A percentile compares a stretch with the other conserved stretches of the same genome.
These are phyloP conservation scores for Trebouxia gelatinosa DNA, from an alignment of 163 green algal genomes.

Conservation along the genomic window DNA sequence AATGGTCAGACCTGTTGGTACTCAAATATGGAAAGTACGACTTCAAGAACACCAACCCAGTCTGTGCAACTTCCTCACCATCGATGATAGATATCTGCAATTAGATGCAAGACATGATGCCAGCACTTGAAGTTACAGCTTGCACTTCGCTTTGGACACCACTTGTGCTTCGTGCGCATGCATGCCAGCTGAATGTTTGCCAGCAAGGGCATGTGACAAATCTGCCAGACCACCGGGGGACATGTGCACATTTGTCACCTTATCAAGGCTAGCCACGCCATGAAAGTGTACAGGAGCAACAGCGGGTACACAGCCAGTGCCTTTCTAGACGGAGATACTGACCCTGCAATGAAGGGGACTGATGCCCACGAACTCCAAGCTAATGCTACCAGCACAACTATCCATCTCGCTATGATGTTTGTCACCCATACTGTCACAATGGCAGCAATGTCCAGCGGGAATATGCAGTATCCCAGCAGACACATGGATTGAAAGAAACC, in stretches of 20 bases:
- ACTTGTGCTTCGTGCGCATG: too few relatives aligned
- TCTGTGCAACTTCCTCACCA: too few relatives aligned
- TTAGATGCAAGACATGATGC: too few relatives aligned
- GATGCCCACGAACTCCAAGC: conserved; percentile 78
- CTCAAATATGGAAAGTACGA: too few relatives aligned
- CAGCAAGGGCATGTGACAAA: too few relatives aligned
- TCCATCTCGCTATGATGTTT: conserved; percentile 42
- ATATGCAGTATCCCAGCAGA: conserved; percentile 98
- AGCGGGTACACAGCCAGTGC: conserved; percentile 93
- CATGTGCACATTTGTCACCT: conserved; percentile 46
- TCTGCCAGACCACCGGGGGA: too few relatives aligned
- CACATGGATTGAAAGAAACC: conserved; percentile 92
- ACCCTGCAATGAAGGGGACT: conserved; percentile 89
- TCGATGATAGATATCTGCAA: too few relatives aligned
- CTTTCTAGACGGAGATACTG: conserved; percentile 68
- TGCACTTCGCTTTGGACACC: too few relatives aligned
- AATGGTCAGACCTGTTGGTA: too few relatives aligned
- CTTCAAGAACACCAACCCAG: too few relatives aligned
- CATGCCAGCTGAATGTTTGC: too few relatives aligned
- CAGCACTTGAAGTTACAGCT: too few relatives aligned
- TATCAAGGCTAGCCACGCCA: conserved; percentile 89
- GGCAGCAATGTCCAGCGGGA: conserved; percentile 86
- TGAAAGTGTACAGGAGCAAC: conserved; percentile 85
- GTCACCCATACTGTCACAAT: conserved; percentile 61
- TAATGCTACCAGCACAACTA: conserved; percentile 71